Conservation (phyloP, 805 yeast genomes). For the Candida khao-thaluensis region DNA sequence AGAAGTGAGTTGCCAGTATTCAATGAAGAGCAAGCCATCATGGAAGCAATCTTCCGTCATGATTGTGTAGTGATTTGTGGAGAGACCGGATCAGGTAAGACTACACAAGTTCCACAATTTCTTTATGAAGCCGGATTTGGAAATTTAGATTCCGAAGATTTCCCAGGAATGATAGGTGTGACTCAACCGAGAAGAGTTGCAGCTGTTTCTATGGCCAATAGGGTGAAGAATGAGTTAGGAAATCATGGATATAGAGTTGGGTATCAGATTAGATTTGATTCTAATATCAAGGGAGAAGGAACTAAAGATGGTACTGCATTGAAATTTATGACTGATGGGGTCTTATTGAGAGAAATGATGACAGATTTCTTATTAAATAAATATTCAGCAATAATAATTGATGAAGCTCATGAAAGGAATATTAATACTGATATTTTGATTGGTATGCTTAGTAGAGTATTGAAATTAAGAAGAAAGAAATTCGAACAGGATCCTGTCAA, state of each 20-base stretch:
- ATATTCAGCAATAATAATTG: constrained; percentile 85
- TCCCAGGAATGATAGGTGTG: constrained; percentile 92
- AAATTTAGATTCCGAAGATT: constrained; percentile 46
- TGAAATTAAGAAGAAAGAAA: constrained; percentile 62
- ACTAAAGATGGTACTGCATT: constrained; percentile 54
- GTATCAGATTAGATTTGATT: constrained; percentile 80
- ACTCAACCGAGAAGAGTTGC: constrained; percentile 97
- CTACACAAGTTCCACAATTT: constrained; percentile 97
- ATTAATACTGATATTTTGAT: constrained; percentile 93
- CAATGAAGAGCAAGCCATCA: constrained; percentile 84
- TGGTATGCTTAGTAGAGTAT: constrained; percentile 89
- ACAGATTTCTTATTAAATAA: constrained; percentile 74
- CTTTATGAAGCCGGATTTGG: constrained; percentile 93
- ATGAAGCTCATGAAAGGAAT: constrained; percentile 98
- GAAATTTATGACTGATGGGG: constrained; percentile 95
- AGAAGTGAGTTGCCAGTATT: constrained; percentile 82
- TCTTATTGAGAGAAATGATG: constrained; percentile 88
- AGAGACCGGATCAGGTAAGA: constrained; percentile 98
- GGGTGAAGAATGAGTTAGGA: constrained; percentile 77
- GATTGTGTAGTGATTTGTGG: constrained; percentile 92
- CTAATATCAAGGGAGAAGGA: constrained; percentile 55
- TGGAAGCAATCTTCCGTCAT: constrained; percentile 94
- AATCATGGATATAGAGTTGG: constrained; percentile 69
- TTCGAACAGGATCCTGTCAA: constrained; percentile 46
- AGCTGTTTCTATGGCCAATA: constrained; percentile 84